Conservation (phyloP, 495 filamentous ascomycete species). For the Penicillium soppii region DNA sequence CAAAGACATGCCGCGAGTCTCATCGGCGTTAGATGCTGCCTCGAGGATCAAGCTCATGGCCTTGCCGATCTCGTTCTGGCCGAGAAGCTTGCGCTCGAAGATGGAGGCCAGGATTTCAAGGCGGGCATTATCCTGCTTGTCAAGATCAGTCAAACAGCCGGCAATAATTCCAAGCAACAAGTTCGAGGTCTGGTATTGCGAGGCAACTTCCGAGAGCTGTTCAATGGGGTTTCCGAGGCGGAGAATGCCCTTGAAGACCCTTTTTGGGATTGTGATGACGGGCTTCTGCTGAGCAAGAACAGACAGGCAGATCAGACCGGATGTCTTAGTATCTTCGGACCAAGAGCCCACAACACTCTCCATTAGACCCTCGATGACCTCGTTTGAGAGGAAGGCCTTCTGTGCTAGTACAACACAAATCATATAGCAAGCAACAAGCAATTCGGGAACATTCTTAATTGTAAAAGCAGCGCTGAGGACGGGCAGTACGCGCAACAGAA, state of each 20-base stretch:
- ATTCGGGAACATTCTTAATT: constrained; percentile 68
- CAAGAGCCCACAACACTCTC: constrained; percentile 75
- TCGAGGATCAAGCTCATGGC: constrained; percentile 63
- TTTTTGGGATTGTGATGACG: constrained; percentile 52
- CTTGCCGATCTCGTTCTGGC: constrained; percentile 57
- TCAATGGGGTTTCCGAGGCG: constrained; percentile 58
- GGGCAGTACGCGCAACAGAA: constrained; percentile 72
- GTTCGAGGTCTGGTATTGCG: constrained; percentile 66
- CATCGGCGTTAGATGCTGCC: constrained; percentile 31
- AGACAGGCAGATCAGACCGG: constrained; percentile 77
- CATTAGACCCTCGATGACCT: constrained; percentile 77
- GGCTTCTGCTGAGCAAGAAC: constrained; percentile 77
- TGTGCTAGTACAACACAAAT: constrained; percentile 78
- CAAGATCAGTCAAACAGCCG: constrained; percentile 63
- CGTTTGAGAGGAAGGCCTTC: constrained; percentile 74
- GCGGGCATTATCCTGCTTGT: constrained; percentile 54
- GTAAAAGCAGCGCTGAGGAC: constrained; percentile 72
- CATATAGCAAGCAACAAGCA: constrained; percentile 88
- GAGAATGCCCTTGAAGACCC: constrained; percentile 67
- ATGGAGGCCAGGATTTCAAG: constrained; percentile 59
- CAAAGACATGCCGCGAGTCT: constrained; percentile 38
- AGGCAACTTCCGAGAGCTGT: constrained; percentile 59
- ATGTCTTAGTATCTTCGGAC: constrained; percentile 64
- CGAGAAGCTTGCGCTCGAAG: constrained; percentile 60
- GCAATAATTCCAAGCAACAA: constrained; percentile 70